Conservation (phyloP, 1,284 basidiomycete species). For the Ustilago xerochloae region DNA sequence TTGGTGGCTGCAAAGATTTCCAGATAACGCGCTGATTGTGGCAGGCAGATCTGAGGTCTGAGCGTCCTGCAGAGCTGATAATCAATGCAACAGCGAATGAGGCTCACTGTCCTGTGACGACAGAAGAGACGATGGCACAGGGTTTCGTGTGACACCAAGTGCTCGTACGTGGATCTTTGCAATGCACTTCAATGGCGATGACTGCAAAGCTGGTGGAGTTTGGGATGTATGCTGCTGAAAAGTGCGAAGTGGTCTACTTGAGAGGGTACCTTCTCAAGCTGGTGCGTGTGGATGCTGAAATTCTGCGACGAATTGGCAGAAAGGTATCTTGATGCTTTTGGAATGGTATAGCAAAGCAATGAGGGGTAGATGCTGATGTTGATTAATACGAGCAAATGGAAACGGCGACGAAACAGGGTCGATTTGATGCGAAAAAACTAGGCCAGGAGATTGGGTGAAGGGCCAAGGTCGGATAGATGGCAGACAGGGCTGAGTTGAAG, state of each 20-base stretch:
- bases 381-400: slow-evolving; percentile 20
- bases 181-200: background rate
- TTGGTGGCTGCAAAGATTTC: too few relatives aligned
- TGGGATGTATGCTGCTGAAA: background rate
- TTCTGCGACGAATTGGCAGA: slow-evolving; percentile 14
- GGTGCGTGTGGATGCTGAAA: background rate
- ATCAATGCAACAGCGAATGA: too few relatives aligned
- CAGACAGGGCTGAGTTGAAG: background rate
- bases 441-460: background rate
- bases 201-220: background rate
- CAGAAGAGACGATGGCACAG: too few relatives aligned
- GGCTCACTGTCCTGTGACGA: too few relatives aligned
- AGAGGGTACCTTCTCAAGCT: background rate
- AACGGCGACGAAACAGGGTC: slow-evolving; percentile 2
- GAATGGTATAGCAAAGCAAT: slow-evolving; percentile 21
- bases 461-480: background rate
- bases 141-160: too few relatives aligned
- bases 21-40: background rate
- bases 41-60: too few relatives aligned
- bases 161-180: too few relatives aligned
- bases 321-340: slow-evolving; percentile 41
- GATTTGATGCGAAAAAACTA: slow-evolving; percentile 7
- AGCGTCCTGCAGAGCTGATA: too few relatives aligned
- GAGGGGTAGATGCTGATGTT: slow-evolving; percentile 13
- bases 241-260: background rate